Base-by-base conservation (phyloP, 2,329 filamentous ascomycete genomes). In the Exophiala calicioides region DNA sequence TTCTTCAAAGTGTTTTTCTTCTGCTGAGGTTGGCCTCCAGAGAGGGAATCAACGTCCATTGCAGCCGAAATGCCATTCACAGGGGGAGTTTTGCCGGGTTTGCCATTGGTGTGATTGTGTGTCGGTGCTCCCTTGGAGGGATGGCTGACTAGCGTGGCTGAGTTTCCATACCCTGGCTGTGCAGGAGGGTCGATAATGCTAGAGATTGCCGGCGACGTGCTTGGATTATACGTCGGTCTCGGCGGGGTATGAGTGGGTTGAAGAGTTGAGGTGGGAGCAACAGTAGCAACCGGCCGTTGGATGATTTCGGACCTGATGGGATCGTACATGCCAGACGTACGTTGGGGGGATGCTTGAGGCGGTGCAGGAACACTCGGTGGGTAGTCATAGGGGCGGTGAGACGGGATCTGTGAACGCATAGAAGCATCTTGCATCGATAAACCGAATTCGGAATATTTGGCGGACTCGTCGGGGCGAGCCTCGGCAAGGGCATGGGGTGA, bases 121-220 rank as follows among this genome's bases (percentile, higher is more conserved):
- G 61, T 10, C 56, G 54, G 50, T 38, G 59, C 13, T 40, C 47
- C 19, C 51, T 43, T 36, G 52, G 48, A 19, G 37, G 53, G 54
- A 56, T 53, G 50, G 53, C 56, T 39, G 40, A 44, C 20, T 39
- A 49, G 35, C 48, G 53, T 32, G 43, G 56, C 30, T 39, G 42
- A 18, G 27, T 44, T 34, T 10, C 55, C n/a, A 19, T 40, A 43
- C 10, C 24, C 16, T n/a, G 21, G 47, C 52, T 37, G 56, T 43
- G 18, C 38, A 20, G 53, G 78, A 24, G 85, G 86, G 58, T 95
- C 89, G 39, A 96, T 88, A 47, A 96, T 78, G 68, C 88, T 95
- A 4, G 89, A 85, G 58, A 96, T 95, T 2, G 91, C 91, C 1
- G 91, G 90, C 3, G 91, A 96, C 29, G 86, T 86, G 63, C 87